A percentile compares a stretch with the other conserved stretches of the same genome.
Evolutionary conservation across 495 filamentous ascomycete species (phyloP).

Genomic region (Penicillium cosmopolitanum): DNA sequence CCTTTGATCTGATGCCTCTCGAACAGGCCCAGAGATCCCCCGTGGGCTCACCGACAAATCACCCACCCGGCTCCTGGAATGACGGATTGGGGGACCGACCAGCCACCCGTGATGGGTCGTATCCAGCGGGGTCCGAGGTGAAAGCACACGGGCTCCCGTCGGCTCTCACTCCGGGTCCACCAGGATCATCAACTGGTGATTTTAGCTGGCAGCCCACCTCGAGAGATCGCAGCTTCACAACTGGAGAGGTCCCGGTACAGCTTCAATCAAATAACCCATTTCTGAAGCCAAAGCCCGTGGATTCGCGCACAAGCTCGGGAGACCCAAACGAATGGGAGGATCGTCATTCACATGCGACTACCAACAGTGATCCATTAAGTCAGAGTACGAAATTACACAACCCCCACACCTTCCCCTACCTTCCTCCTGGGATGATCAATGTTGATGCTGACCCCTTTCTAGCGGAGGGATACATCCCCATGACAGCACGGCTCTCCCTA

Average conservation of each 20-base stretch:
- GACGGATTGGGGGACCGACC: conserved; percentile 36
- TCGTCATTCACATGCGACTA: conserved; percentile 28
- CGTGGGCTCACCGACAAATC: conserved; percentile 34
- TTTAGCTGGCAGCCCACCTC: conserved; percentile 28
- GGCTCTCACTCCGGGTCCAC: conserved; percentile 31
- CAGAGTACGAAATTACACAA: conserved; percentile 31
- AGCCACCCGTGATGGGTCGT: conserved; percentile 13
- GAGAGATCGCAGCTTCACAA: conserved; percentile 10
- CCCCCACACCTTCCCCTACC: background rate
- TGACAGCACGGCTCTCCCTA: conserved; percentile 50
- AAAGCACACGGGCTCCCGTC: conserved; percentile 27
- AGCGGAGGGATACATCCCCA: conserved; percentile 52
- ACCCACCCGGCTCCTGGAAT: conserved; percentile 39
- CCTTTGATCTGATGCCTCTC: conserved; percentile 49
- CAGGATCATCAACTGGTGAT: conserved; percentile 23
- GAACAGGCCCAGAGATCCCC: conserved; percentile 50
- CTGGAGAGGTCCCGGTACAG: conserved; percentile 37
- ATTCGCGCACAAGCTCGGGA: conserved; percentile 28
- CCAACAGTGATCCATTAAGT: conserved; percentile 33
- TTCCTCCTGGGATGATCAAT: background rate
- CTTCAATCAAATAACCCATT: conserved; percentile 53
- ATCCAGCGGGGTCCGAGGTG: conserved; percentile 14
- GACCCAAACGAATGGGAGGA: conserved; percentile 29
- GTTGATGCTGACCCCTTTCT: conserved; percentile 18
- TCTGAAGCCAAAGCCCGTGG: conserved; percentile 31